Percentiles rank a stretch among this genome's conserved stretches.
phyloP scores from a whole-genome alignment of 805 yeast genomes.

The Myxozyma udenii region DNA sequence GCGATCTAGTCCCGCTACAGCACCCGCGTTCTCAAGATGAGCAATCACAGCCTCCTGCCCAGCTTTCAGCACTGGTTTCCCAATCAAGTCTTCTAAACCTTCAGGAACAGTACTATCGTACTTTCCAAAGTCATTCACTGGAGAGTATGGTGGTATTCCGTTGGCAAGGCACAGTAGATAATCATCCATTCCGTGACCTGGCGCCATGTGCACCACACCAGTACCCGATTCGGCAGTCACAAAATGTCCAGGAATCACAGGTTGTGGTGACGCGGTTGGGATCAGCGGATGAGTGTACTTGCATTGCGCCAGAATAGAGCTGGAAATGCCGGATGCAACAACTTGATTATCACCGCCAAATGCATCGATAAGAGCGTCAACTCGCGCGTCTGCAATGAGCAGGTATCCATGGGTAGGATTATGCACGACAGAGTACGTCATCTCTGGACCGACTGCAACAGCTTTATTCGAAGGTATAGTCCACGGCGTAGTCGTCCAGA shows the following conservation, averaged over 20 bases:
- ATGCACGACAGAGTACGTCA: constrained; percentile 55
- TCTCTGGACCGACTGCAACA: constrained; percentile 60
- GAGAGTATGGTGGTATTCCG: constrained; percentile 61
- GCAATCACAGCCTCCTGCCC: constrained; percentile 52
- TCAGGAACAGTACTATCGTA: constrained; percentile 54
- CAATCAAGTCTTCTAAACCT: constrained; percentile 49
- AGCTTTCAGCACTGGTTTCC: constrained; percentile 58
- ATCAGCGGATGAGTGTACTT: constrained; percentile 58
- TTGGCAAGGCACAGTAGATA: constrained; percentile 63
- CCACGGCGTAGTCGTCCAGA: constrained; percentile 99
- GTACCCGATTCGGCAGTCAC: constrained; percentile 84
- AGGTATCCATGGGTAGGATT: constrained; percentile 43
- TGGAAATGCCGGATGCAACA: constrained; percentile 40
- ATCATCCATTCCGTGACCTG: constrained; percentile 97
- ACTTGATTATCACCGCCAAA: constrained; percentile 19
- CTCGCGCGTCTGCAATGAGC: constrained; percentile 57
- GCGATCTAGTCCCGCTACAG: constrained; percentile 50
- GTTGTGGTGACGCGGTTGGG: constrained; percentile 42
- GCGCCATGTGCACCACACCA: constrained; percentile 94
- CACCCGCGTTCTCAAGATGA: constrained; percentile 43
- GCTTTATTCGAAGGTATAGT: constrained; percentile 87
- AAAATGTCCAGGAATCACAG: constrained; percentile 74
- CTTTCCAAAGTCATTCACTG: constrained; percentile 73
- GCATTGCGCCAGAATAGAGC: constrained; percentile 43
- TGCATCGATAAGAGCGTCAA: constrained; percentile 38